Evolutionary conservation across 768 basidiomycete genomes (phyloP).

Genomic region (Hypsizygus marmoreus): DNA sequence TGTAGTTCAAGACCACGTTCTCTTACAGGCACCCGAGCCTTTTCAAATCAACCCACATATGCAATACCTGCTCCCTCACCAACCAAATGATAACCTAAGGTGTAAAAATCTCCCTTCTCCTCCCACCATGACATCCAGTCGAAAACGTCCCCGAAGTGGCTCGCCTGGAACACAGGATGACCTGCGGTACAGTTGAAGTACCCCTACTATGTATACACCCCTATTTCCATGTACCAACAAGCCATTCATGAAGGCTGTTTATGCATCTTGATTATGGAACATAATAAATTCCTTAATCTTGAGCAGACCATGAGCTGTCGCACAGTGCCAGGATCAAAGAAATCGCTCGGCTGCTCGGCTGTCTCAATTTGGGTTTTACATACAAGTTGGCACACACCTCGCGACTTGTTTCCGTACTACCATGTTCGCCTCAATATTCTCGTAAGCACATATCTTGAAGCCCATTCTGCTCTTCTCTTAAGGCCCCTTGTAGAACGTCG

Average conservation of each 20-base stretch:
- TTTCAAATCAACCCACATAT: not conserved
- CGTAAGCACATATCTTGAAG: conserved; percentile 53
- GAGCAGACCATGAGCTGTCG: too few species aligned
- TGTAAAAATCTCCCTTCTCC: too few species aligned
- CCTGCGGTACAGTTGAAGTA: too few species aligned
- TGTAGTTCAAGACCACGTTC: not conserved
- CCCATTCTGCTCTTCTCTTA: conserved; percentile 4
- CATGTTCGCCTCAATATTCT: conserved; percentile 81
- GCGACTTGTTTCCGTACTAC: conserved; percentile 27
- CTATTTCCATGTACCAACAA: too few species aligned
- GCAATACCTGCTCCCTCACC: conserved; percentile 1
- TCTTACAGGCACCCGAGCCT: conserved; percentile 5
- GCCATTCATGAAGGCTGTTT: too few species aligned
- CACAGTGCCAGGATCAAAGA: too few species aligned
- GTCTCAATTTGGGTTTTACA: conserved; percentile 12
- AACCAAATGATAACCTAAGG: too few species aligned
- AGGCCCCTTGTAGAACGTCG: conserved; percentile 41
- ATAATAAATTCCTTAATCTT: too few species aligned
- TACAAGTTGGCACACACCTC: not conserved
- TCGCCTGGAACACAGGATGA: too few species aligned
- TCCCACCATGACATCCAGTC: too few species aligned
- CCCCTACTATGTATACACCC: too few species aligned
- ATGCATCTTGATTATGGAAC: too few species aligned
- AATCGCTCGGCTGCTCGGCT: conserved; percentile 2
- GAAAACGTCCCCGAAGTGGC: conserved; percentile 33